phyloP scores from a whole-genome alignment of 768 basidiomycete genomes.

The Lentinula edodes region DNA sequence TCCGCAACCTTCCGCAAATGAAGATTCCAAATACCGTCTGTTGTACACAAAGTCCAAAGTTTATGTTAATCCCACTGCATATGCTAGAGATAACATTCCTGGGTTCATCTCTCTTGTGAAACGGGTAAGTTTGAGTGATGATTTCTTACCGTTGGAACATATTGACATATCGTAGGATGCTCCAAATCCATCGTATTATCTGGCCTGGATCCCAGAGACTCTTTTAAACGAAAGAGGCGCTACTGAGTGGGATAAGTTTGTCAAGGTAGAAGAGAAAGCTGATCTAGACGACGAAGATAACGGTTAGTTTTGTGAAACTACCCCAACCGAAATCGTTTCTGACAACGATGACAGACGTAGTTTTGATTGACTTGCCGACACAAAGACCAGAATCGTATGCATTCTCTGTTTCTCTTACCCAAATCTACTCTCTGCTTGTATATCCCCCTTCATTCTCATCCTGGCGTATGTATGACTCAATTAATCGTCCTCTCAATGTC shows the following conservation, averaged over 20 bases:
- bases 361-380: slow-evolving; percentile 79
- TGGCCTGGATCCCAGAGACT: slow-evolving; percentile 92
- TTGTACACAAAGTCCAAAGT: slow-evolving; percentile 93
- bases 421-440: slow-evolving; percentile 85
- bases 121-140: slow-evolving; percentile 43
- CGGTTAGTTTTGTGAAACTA: slow-evolving; percentile 35
- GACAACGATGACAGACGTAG: slow-evolving; percentile 49
- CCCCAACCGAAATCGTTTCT: slow-evolving; percentile 6
- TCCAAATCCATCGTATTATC: slow-evolving; percentile 66
- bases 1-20: slow-evolving; percentile 10
- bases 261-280: slow-evolving; percentile 71
- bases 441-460: slow-evolving; percentile 80
- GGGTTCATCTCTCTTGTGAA: slow-evolving; percentile 93
- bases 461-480: slow-evolving; percentile 48
- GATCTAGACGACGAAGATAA: slow-evolving; percentile 62
- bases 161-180: slow-evolving; percentile 49
- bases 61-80: slow-evolving; percentile 91
- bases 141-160: slow-evolving; percentile 2
- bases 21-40: slow-evolving; percentile 67
- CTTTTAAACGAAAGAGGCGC: slow-evolving; percentile 77
- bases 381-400: slow-evolving; percentile 88
- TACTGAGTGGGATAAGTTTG: slow-evolving; percentile 87
- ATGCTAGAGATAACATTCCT: slow-evolving; percentile 87
- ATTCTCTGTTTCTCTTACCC: slow-evolving; percentile 88
- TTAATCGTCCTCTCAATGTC: not conserved